Evolutionary conservation across 176 grass and related monocot species (phyloP).

Genomic region (Bonia amplexicaulis): DNA sequence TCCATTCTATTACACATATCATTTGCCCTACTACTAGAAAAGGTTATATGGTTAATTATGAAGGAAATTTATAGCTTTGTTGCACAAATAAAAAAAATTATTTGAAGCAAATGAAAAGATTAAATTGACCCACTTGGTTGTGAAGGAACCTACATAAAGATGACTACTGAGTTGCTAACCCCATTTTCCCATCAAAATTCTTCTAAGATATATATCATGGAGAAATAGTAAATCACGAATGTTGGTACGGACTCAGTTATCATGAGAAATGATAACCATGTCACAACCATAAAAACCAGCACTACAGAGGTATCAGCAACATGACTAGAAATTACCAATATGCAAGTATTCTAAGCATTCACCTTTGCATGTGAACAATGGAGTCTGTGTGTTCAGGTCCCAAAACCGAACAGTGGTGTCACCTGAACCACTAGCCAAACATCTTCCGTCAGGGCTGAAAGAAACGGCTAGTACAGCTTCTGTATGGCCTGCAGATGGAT

Average conservation of each 20-base stretch:
- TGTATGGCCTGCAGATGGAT: constrained; percentile 59
- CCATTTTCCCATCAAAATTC: neutral
- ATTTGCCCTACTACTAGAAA: neutral
- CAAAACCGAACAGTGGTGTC: constrained; percentile 88
- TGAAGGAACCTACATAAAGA: neutral
- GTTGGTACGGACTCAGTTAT: neutral
- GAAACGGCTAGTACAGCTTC: constrained; percentile 91
- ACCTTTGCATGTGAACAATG: constrained; percentile 90
- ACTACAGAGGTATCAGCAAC: neutral
- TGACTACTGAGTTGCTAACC: neutral
- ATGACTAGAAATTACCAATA: neutral
- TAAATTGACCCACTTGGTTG: neutral
- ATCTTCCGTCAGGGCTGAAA: constrained; percentile 77
- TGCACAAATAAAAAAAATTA: neutral
- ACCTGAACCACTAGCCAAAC: constrained; percentile 87
- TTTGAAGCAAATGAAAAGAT: neutral
- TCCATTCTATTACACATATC: neutral
- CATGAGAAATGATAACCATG: neutral
- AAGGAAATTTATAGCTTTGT: neutral
- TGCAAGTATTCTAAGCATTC: constrained; percentile 6
- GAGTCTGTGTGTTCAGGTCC: constrained; percentile 90
- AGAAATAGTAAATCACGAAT: neutral
- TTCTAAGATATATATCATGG: neutral
- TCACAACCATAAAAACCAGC: neutral
- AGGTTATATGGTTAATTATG: neutral